Evolutionary conservation across 106 monocot genomes (phyloP).

Genomic region (Dendrobium catenatum): DNA sequence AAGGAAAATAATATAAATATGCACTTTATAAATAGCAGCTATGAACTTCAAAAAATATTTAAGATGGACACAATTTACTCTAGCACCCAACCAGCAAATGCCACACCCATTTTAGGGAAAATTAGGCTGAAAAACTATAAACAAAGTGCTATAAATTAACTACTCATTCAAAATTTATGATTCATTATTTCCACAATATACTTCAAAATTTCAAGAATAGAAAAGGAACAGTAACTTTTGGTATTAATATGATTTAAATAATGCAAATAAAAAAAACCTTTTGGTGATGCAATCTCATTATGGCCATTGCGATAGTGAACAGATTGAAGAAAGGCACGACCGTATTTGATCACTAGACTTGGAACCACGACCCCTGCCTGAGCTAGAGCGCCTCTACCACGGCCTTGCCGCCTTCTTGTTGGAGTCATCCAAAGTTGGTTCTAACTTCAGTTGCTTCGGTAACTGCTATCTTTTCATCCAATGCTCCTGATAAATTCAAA

Average conservation of each 20-base stretch:
- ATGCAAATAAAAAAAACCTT: conserved; percentile 33
- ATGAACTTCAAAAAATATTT: background rate
- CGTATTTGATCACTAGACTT: conserved; percentile 57
- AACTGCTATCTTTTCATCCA: conserved; percentile 36
- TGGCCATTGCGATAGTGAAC: conserved; percentile 56
- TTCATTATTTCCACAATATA: background rate
- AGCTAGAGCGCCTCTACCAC: conserved; percentile 56
- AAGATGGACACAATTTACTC: background rate
- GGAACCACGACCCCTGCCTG: conserved; percentile 62
- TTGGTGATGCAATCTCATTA: conserved; percentile 36
- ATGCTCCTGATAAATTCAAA: conserved; percentile 31
- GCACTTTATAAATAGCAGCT: background rate
- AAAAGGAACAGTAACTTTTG: background rate
- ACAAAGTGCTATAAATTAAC: background rate
- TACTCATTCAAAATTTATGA: background rate
- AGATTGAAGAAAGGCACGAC: conserved; percentile 14
- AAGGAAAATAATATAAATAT: background rate
- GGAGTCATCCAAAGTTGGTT: conserved; percentile 32
- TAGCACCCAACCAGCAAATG: background rate
- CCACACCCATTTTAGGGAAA: background rate
- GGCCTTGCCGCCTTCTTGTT: conserved; percentile 68
- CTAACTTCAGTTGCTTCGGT: conserved; percentile 36
- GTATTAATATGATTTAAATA: background rate
- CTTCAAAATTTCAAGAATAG: background rate
- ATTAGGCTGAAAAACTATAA: background rate